Evolutionary conservation across 2,329 filamentous ascomycete genomes (phyloP), one percentile per base, ranked within the genome.

Genomic region (Stylonectria norvegica): DNA sequence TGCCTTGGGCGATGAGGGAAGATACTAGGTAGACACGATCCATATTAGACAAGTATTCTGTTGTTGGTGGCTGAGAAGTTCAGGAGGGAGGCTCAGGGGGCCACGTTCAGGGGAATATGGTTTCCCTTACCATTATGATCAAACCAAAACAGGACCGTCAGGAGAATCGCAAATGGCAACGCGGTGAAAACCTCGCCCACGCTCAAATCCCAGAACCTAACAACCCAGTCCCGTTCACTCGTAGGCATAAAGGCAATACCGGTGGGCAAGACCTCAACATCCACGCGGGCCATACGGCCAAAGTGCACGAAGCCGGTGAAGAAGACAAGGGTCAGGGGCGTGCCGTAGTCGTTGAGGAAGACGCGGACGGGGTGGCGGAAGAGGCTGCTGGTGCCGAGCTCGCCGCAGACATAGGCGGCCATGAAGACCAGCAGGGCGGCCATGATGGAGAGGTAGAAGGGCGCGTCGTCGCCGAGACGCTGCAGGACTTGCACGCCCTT

Each of bases 281-380:
- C 61, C 2, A 94, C 76, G 28, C 75, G 65, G n/a, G 68, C 68
- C 86, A 95, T 91, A 55, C 86, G 83, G 6, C 89, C 89, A 47
- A 94, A 79, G 62, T 93, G 86, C 2, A 93, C 84, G 56, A 94
- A 95, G 1, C 89, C 89, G 0, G 89, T 89, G 62, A 95, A 95
- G 71, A 95, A 95, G 45, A 95, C 69, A 39, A 90, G 78, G 0
- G 85, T 88, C 45, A 91, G 68, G 0, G 89, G 88, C 0, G 88
- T 94, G 37, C 88, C 89, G 59, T 95, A 95, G 62, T 95, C 89
- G 60, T 93, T 89, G 49, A 95, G 74, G 55, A 95, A 94, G 48
- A 90, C 81, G 15, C 89, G 78, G 7, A 93, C 68, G 25, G 82
- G 79, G 42, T 89, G 81, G 14, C 80, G 76, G 61, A 95, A 91